Evolutionary conservation across 164 flowering plant species (phyloP).

Genomic region (Stephania yunnanensis): DNA sequence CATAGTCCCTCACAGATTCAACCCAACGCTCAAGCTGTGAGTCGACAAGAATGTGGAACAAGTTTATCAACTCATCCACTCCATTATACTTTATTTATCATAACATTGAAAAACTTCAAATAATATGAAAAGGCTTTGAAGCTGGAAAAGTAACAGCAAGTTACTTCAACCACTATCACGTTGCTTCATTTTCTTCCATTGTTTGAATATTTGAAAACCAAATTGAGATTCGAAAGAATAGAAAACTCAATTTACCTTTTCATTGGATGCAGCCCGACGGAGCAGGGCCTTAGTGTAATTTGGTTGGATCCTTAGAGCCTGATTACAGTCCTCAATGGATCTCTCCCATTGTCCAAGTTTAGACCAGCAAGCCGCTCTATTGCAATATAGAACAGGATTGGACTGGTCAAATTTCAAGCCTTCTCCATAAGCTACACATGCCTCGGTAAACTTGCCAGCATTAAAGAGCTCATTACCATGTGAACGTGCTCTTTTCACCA

Average conservation of each 20-base stretch:
- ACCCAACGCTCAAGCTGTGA: conserved; percentile 76
- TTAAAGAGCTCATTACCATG: conserved; percentile 84
- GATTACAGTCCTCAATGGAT: conserved; percentile 75
- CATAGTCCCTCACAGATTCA: conserved; percentile 82
- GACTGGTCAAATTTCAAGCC: conserved; percentile 68
- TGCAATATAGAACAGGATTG: conserved; percentile 77
- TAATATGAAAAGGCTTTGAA: no score
- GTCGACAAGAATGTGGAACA: background rate
- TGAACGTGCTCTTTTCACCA: conserved; percentile 63
- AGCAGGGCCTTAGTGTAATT: conserved; percentile 82
- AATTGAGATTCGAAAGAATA: background rate
- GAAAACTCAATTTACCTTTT: conserved; percentile 43
- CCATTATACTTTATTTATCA: no score
- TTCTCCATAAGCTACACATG: conserved; percentile 75
- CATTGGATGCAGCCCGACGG: conserved; percentile 68
- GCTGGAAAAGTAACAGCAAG: no score
- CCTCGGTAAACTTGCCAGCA: conserved; percentile 75
- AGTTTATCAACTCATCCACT: no score
- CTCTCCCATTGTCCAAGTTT: conserved; percentile 75
- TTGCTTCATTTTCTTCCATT: no score
- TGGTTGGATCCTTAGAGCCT: conserved; percentile 67
- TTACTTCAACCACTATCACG: no score
- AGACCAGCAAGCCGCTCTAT: conserved; percentile 89
- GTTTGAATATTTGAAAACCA: background rate
- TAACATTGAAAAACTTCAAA: no score